Percentiles rank a stretch among this genome's conserved stretches.
These are phyloP conservation scores for Trypanosoma scelopori DNA, from an alignment of 208 protist species.

Conservation along the genomic window DNA sequence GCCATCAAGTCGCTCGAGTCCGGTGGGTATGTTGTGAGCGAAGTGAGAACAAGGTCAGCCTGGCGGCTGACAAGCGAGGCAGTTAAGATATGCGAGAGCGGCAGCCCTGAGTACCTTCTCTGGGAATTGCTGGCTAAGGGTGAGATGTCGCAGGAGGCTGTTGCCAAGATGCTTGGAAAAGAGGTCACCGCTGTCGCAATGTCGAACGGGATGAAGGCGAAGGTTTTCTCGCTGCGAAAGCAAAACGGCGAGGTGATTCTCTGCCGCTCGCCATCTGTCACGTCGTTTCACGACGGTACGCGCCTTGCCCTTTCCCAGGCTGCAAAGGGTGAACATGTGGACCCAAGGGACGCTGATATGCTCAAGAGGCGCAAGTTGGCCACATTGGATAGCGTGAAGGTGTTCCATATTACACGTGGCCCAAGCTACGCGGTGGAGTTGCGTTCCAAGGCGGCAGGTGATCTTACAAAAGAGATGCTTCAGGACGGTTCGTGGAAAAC, in stretches of 20 bases:
- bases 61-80: constrained; percentile 87
- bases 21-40: constrained; percentile 72
- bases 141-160: constrained; percentile 39
- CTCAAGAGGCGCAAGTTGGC: constrained; percentile 94
- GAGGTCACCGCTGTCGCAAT: constrained; percentile 73
- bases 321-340: constrained; percentile 30
- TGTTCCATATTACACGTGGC: constrained; percentile 84
- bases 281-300: constrained; percentile 36
- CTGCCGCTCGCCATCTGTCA: constrained; percentile 36
- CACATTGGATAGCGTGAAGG: constrained; percentile 68
- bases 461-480: constrained; percentile 96
- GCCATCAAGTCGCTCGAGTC: constrained; percentile 90
- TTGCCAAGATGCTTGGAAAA: constrained; percentile 61
- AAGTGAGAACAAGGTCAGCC: constrained; percentile 45
- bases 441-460: constrained; percentile 73
- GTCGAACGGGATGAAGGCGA: constrained; percentile 92
- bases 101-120: constrained; percentile 90
- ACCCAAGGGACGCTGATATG: constrained; percentile 65
- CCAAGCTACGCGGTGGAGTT: constrained; percentile 63
- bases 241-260: constrained; percentile 53
- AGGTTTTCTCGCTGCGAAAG: constrained; percentile 91
- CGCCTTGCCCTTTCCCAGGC: constrained; percentile 44
- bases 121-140: constrained; percentile 52
- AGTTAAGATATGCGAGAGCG: constrained; percentile 64
- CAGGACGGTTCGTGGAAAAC: constrained; percentile 93